Evolutionary conservation across 176 grass and related monocot genomes (phyloP).

Genomic region (Eragrostis nindensis): DNA sequence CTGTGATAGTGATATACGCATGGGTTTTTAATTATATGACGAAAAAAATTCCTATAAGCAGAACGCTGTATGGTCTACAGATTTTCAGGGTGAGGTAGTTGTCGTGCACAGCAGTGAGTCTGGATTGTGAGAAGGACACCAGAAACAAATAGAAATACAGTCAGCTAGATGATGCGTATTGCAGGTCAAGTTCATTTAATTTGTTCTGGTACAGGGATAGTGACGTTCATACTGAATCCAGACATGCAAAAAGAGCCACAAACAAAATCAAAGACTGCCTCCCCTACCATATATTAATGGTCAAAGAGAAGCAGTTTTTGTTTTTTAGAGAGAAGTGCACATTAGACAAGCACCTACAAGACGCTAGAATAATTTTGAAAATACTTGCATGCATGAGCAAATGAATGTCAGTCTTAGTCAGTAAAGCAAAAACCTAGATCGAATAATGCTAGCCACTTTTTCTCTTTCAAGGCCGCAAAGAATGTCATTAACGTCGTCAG

Average conservation of each 20-base stretch:
- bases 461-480: too few species aligned
- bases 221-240: neutral
- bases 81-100: neutral
- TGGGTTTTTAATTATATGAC: neutral
- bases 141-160: neutral
- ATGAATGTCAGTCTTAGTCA: too few species aligned
- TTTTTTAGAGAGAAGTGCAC: too few species aligned
- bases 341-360: neutral
- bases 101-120: conserved; percentile 15
- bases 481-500: too few species aligned
- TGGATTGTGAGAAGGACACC: neutral
- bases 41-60: too few species aligned
- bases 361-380: neutral
- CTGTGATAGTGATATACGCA: neutral
- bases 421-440: too few species aligned
- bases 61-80: neutral
- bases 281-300: neutral
- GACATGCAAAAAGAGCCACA: neutral
- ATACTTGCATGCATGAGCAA: too few species aligned
- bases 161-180: neutral
- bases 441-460: too few species aligned
- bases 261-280: neutral
- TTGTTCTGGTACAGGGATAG: neutral
- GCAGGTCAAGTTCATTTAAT: neutral
- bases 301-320: neutral